Evolutionary conservation across 306 rosid species (phyloP), one percentile per base, ranked within the genome.

Genomic region (Pyrus betulifolia): DNA sequence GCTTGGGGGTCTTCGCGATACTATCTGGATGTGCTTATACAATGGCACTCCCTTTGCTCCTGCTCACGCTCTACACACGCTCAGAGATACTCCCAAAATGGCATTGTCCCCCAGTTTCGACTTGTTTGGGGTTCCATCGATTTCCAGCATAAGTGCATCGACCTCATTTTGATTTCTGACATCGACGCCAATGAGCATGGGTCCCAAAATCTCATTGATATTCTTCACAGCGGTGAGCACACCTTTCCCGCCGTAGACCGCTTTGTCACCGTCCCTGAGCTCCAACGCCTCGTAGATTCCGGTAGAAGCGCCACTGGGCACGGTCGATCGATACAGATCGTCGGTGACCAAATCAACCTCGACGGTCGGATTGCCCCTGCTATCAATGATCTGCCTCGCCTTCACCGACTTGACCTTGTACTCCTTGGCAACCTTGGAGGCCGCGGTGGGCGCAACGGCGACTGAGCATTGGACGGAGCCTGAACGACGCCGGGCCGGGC

Each of bases 281-380:
- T 95, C 99, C 82, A 95, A 75, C 8, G 99, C 99, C 86, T 95
- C 99, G 69, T 92, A 95, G 82, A 95, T 92, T 79, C 99, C 97
- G 15, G 99, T 95, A 44, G 99, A 95, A 4, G 99, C 99, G 6
- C 97, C 97, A 15, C 99, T 95, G 18, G 99, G 99, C 4, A 95
- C 99, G 3, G 97, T 97, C 59, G 97, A 90, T 76, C 99, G 97
- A 87, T 85, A 88, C n/a, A 95, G 90, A 79, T 82, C 79, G 42
- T 95, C 96, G 4, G 97, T 88, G 64, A 92, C 55, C 63, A 95
- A 93, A 81, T 95, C 99, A 81, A 95, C 99, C 90, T 95, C 97
- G 15, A 95, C 89, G 65, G 99, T 95, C 35, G 99, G 99, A 76
- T 95, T 95, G 18, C 99, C 99, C 23, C 99, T 83, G 82, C 99